phyloP scores from a whole-genome alignment of 2,329 filamentous ascomycete species.

The Drechslerella stenobrocha region DNA sequence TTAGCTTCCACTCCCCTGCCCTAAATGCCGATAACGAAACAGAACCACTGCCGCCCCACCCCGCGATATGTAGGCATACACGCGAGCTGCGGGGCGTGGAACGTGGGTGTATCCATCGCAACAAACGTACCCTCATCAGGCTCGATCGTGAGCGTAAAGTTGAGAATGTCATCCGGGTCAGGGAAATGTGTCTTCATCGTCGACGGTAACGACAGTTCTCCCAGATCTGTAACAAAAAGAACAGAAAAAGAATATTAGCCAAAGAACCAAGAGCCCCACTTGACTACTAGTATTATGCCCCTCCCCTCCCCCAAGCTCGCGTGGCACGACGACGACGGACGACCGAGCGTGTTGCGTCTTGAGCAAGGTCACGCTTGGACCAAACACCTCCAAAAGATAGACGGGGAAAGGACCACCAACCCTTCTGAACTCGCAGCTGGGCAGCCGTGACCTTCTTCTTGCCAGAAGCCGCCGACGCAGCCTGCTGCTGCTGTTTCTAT shows the following conservation, averaged over 20 bases:
- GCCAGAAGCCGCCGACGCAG: constrained; percentile 80
- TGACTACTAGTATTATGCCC: neutral
- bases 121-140: constrained; percentile 73
- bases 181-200: constrained; percentile 83
- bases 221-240: constrained; percentile 24
- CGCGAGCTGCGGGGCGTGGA: neutral
- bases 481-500: constrained; percentile 94
- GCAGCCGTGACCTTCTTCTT: constrained; percentile 99
- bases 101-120: neutral
- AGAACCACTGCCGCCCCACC: too few relatives aligned
- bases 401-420: constrained; percentile 59
- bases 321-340: constrained; percentile 6
- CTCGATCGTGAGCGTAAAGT: constrained; percentile 78
- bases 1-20: neutral
- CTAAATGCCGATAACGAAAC: neutral
- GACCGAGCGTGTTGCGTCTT: constrained; percentile 3
- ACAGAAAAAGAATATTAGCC: neutral
- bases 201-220: constrained; percentile 72
- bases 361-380: neutral
- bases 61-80: neutral
- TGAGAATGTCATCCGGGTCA: constrained; percentile 81
- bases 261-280: neutral
- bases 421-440: constrained; percentile 93
- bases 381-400: constrained; percentile 10
- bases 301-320: constrained; percentile 13